Base-by-base conservation (phyloP, 495 filamentous ascomycete species). In the Annulohypoxylon bovei region DNA sequence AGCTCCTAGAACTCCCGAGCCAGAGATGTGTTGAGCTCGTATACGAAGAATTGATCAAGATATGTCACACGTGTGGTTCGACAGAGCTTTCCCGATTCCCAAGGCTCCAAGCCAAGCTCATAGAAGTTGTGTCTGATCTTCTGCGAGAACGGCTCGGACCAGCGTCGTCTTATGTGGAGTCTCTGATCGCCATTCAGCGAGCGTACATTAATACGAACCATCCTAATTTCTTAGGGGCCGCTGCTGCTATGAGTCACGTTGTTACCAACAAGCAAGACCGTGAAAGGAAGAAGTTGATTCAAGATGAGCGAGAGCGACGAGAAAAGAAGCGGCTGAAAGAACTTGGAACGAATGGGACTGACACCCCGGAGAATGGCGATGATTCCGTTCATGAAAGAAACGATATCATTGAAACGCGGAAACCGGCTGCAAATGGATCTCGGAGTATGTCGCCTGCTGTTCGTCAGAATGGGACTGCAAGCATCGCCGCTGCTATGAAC, bases 171-270 rank as follows among this genome's bases (percentile, higher is more conserved):
- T 99, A 99, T 73, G 95, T 99, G 4, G 95, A 97, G 76, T 97
- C 93, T 22, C 86, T 99, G 39, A 99, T 98, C 42, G 90, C 95
- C 9, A 99, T 99, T 32, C 95, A 99, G 80, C 87, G 95, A 64
- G 95, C 95, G 14, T 99, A 99, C 78, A 98, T 99, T 79, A 99
- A 99, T 80, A 99, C 95, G 40, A 99, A 99, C 76, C 95, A 99
- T 72, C 95, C 95, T 32, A 99, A 99, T 74, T 99, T 99, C 83
- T 87, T 98, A 20, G 96, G 95, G 44, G 95, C 95, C 9, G 95
- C 95, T 6, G 94, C 93, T n/a, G 95, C 95, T 25, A 99, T 99
- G 95, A 93, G 92, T 59, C 91, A 94, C 8, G 95, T 98, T 53
- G 95, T 99, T 37, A 91, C 90, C 73, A 93, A 90, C 74, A 96